Base-by-base conservation (phyloP, 306 rosid species). In the Astragalus membranaceus region DNA sequence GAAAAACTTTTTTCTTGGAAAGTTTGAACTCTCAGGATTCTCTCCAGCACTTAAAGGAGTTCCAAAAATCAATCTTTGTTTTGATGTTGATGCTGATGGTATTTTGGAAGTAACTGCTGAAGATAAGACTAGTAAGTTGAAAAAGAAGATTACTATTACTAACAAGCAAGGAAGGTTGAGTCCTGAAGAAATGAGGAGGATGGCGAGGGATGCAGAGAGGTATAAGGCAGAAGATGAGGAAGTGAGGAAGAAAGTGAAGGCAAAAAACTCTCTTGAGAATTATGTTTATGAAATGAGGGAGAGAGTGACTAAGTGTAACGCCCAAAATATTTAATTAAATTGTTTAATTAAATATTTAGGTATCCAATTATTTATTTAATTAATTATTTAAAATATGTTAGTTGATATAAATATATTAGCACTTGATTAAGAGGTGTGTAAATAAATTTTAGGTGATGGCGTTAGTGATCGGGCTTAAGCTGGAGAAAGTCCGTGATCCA, bases 161-260 rank as follows among this genome's bases (percentile, higher is more conserved):
- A 77, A 81, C 75, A 78, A 62, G 60, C 68, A 62, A 7, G 82
- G 85, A 54, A 82, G 80, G 70, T 23, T 77, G 72, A 78, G 78
- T 3, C n/a, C 46, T 6, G 51, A 57, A 41, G 85, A 82, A 75
- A 55, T 82, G 8, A 67, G 42, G 63, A 82, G 80, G 26, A 78
- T 82, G 85, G 62, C 57, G 63, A 75, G 64, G 26, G 80, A 74
- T 48, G 80, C 72, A 3, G 75, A 69, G 57, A 57, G 37, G 75
- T 78, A 63, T 1, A 82, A 78, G 47, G 52, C 41, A 23, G 82
- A 69, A n/a, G 82, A 82, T 50, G 80, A 73, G 23, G 78, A 73
- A 35, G 77, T 16, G 36, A 78, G 26, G 67, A 78, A 74, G 62
- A 82, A 69, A 41, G 85, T 64, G 57, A 71, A 30, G 32, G 82